Evolutionary conservation across 495 filamentous ascomycete genomes (phyloP).

Genomic region (Parathielavia appendiculata): DNA sequence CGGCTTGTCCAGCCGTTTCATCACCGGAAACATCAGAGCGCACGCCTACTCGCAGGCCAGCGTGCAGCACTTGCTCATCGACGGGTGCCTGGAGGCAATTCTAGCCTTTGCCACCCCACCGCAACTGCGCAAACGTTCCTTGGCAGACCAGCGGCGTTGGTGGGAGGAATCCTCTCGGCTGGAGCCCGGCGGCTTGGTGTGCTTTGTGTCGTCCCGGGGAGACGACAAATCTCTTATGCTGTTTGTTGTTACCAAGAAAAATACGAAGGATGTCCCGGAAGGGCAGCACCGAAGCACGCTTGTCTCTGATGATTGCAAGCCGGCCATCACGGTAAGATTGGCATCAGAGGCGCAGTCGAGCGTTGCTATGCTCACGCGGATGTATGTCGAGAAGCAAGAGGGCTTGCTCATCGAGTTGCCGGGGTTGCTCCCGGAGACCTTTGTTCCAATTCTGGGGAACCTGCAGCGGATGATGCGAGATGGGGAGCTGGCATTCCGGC

Average conservation of each 20-base stretch:
- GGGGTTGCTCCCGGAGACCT: constrained; percentile 30
- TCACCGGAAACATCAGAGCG: constrained; percentile 23
- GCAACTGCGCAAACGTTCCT: constrained; percentile 22
- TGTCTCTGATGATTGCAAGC: constrained; percentile 8
- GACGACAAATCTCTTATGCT: constrained; percentile 45
- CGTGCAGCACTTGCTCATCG: constrained; percentile 35
- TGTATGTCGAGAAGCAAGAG: constrained; percentile 9
- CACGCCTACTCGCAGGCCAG: constrained; percentile 38
- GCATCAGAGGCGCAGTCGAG: neutral
- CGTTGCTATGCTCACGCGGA: neutral
- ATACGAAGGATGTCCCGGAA: constrained; percentile 7
- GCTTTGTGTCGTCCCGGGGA: constrained; percentile 40
- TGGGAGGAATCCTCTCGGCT: constrained; percentile 56
- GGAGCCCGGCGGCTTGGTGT: constrained; percentile 52
- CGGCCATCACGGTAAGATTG: constrained; percentile 1
- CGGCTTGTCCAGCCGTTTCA: neutral
- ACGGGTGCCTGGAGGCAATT: constrained; percentile 49
- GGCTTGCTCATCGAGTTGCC: constrained; percentile 28
- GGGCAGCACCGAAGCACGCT: constrained; percentile 10
- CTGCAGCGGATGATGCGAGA: constrained; percentile 29
- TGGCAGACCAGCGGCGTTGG: constrained; percentile 48
- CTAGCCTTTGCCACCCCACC: constrained; percentile 50
- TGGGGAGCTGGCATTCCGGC: constrained; percentile 18
- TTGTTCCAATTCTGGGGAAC: constrained; percentile 31
- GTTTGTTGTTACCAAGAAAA: constrained; percentile 45